phyloP scores from a whole-genome alignment of 768 basidiomycete species.

The Pisolithus orientalis region DNA sequence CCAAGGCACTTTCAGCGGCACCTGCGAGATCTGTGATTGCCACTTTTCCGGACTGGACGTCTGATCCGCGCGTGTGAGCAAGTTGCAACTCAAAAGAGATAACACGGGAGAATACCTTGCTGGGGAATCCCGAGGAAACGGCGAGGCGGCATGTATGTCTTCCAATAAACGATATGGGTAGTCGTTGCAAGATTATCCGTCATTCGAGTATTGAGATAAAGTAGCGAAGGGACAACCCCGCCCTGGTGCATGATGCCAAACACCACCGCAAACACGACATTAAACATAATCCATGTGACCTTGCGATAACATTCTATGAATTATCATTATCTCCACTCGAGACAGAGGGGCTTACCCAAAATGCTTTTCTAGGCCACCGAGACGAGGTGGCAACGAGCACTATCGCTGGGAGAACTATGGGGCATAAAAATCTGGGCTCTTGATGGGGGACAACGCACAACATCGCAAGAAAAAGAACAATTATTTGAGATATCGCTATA shows the following conservation, averaged over 20 bases:
- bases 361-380: conserved; percentile 19
- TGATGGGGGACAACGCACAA: conserved; percentile 34
- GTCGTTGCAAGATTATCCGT: not conserved
- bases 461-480: conserved; percentile 22
- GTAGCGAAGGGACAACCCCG: conserved; percentile 34
- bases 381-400: conserved; percentile 22
- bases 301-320: conserved; percentile 4
- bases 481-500: conserved; percentile 25
- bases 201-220: conserved; percentile 25
- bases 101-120: conserved; percentile 12
- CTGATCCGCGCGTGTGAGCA: conserved; percentile 11
- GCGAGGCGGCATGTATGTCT: conserved; percentile 35
- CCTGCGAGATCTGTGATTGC: conserved; percentile 27
- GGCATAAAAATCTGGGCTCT: conserved; percentile 33
- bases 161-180: conserved; percentile 31
- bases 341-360: conserved; percentile 25
- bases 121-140: conserved; percentile 27
- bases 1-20: conserved; percentile 11
- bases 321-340: not conserved
- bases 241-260: conserved; percentile 37
- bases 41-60: conserved; percentile 15
- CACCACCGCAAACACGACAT: conserved; percentile 22
- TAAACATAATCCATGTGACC: conserved; percentile 25
- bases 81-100: not conserved
- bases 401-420: conserved; percentile 29